Evolutionary conservation across 2,329 filamentous ascomycete species (phyloP).

Genomic region (Amesomyces nigricolor): DNA sequence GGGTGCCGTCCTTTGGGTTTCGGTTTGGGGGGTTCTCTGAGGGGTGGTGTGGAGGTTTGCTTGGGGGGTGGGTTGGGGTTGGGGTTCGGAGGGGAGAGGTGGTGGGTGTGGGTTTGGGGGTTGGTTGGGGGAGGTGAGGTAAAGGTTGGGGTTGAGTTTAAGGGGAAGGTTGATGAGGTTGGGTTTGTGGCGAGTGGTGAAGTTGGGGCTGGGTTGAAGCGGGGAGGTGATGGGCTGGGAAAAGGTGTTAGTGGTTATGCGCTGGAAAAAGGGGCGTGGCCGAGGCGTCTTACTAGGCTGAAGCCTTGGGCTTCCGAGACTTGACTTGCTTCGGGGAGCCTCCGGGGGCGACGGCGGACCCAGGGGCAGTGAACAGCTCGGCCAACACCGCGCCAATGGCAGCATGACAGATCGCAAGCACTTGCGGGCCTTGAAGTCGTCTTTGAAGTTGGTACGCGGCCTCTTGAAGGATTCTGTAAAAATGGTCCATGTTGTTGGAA

Average conservation of each 20-base stretch:
- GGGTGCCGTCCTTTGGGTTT: constrained; percentile 24
- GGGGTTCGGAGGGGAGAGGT: too few relatives aligned
- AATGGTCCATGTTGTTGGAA: neutral
- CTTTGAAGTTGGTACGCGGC: constrained; percentile 21
- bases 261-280: too few relatives aligned
- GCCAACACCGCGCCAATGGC: constrained; percentile 11
- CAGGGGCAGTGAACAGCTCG: neutral
- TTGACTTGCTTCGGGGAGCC: neutral
- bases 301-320: neutral
- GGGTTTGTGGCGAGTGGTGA: too few relatives aligned
- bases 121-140: too few relatives aligned
- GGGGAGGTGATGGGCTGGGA: too few relatives aligned
- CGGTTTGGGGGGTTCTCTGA: neutral
- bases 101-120: too few relatives aligned
- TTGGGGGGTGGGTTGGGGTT: too few relatives aligned
- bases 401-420: constrained; percentile 10
- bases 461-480: constrained; percentile 13
- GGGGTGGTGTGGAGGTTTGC: too few relatives aligned
- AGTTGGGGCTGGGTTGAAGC: too few relatives aligned
- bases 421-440: constrained; percentile 14
- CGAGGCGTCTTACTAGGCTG: neutral
- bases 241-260: too few relatives aligned
- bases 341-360: neutral
- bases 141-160: too few relatives aligned
- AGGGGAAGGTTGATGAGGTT: too few relatives aligned